phyloP scores from a whole-genome alignment of 2,329 filamentous ascomycete genomes.

The Diaporthe sp. region DNA sequence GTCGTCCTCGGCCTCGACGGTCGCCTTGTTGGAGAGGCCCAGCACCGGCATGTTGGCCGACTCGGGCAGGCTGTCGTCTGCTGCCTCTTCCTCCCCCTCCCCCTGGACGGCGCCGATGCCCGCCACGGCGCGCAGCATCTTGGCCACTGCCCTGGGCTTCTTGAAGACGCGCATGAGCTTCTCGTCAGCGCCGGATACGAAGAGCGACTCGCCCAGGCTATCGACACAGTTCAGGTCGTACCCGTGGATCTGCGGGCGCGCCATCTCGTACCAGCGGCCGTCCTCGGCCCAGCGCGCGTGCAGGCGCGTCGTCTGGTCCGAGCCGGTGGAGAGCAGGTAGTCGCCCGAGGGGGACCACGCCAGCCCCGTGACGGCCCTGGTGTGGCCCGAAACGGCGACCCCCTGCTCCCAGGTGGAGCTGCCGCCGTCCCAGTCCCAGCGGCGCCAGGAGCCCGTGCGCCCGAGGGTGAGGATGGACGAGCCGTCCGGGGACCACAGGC shows the following conservation, averaged over 20 bases:
- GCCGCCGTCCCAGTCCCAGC: slow-evolving; percentile 81
- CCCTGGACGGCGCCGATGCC: slow-evolving; percentile 63
- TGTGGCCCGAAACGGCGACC: slow-evolving; percentile 86
- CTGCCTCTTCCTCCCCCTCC: slow-evolving; percentile 49
- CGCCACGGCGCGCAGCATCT: slow-evolving; percentile 77
- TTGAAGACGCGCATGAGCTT: slow-evolving; percentile 97
- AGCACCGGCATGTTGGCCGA: slow-evolving; percentile 95
- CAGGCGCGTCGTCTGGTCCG: slow-evolving; percentile 92
- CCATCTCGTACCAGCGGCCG: slow-evolving; percentile 92
- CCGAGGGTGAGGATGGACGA: slow-evolving; percentile 84
- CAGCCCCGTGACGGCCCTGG: slow-evolving; percentile 83
- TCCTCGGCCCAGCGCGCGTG: slow-evolving; percentile 81
- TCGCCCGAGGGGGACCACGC: slow-evolving; percentile 85
- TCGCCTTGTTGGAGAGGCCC: slow-evolving; percentile 95
- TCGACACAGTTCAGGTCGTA: slow-evolving; percentile 98
- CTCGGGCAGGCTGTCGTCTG: slow-evolving; percentile 75
- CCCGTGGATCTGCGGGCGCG: slow-evolving; percentile 95
- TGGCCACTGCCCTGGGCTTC: slow-evolving; percentile 86
- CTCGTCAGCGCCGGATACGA: slow-evolving; percentile 96
- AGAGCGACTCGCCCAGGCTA: slow-evolving; percentile 78
- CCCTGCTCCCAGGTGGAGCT: slow-evolving; percentile 84
- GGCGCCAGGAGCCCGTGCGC: slow-evolving; percentile 92
- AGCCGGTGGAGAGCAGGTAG: slow-evolving; percentile 89
- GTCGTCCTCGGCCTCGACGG: slow-evolving; percentile 66
- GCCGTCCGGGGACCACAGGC: slow-evolving; percentile 88